A percentile compares a stretch with the other conserved stretches of the same genome.
These are phyloP conservation scores for Calonectria leucothoes DNA, from an alignment of 2,329 filamentous ascomycete species.

Conservation along the genomic window DNA sequence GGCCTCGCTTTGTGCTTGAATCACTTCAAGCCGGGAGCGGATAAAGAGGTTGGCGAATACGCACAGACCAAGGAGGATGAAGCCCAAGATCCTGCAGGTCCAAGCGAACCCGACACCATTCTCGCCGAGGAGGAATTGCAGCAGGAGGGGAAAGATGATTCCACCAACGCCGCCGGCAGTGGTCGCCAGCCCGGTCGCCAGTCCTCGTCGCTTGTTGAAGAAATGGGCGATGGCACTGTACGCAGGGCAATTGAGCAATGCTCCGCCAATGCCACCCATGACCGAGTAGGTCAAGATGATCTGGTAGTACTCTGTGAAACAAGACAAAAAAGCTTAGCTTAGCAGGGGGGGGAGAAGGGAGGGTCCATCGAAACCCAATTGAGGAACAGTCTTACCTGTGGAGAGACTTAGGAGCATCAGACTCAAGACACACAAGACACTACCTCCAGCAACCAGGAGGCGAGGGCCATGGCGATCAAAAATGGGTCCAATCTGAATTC, in stretches of 20 bases:
- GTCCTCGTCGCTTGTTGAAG: slow-evolving; percentile 78
- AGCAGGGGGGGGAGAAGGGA: no score
- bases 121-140: slow-evolving; percentile 57
- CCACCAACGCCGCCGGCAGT: slow-evolving; percentile 78
- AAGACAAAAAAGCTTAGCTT: no score
- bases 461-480: slow-evolving; percentile 83
- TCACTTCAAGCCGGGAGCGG: slow-evolving; percentile 65
- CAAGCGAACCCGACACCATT: slow-evolving; percentile 61
- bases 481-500: slow-evolving; percentile 83
- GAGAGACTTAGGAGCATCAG: slow-evolving; percentile 78
- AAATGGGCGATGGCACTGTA: slow-evolving; percentile 82
- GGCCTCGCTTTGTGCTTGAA: background rate
- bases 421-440: slow-evolving; percentile 69
- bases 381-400: slow-evolving; percentile 44
- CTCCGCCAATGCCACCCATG: slow-evolving; percentile 77
- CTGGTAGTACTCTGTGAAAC: slow-evolving; percentile 71
- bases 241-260: slow-evolving; percentile 81
- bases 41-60: slow-evolving; percentile 61
- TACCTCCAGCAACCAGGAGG: slow-evolving; percentile 73
- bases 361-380: background rate
- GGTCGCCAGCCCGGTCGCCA: slow-evolving; percentile 85
- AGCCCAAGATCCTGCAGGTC: slow-evolving; percentile 61
- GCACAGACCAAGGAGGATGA: slow-evolving; percentile 60
- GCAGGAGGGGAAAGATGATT: slow-evolving; percentile 68
- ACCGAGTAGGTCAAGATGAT: slow-evolving; percentile 84